Percentiles rank a stretch among this genome's conserved stretches.
phyloP scores from a whole-genome alignment of 2,329 filamentous ascomycete genomes.

The Tolypocladium tropicale region DNA sequence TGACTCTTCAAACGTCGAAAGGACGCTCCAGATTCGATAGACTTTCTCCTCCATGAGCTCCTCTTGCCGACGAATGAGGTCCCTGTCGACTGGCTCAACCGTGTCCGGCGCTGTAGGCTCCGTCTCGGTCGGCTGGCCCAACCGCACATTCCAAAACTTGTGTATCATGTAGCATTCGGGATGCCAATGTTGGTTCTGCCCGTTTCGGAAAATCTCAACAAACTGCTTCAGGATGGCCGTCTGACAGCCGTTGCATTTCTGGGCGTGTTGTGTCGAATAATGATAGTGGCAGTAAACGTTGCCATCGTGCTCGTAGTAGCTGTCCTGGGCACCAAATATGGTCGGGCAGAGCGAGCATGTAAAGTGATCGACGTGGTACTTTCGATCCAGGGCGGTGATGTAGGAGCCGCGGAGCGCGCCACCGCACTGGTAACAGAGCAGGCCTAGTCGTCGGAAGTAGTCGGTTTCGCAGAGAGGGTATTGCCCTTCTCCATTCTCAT shows the following conservation, averaged over 20 bases:
- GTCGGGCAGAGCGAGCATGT: slow-evolving; percentile 95
- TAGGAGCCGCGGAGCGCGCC: slow-evolving; percentile 92
- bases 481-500: slow-evolving; percentile 73
- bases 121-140: slow-evolving; percentile 52
- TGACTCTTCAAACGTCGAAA: slow-evolving; percentile 95
- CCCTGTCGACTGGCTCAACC: slow-evolving; percentile 53
- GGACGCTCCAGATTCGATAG: slow-evolving; percentile 93
- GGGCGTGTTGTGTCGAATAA: slow-evolving; percentile 94
- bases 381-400: slow-evolving; percentile 93
- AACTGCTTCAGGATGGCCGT: slow-evolving; percentile 98
- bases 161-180: slow-evolving; percentile 99
- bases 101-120: slow-evolving; percentile 29
- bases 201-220: slow-evolving; percentile 96
- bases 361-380: slow-evolving; percentile 99
- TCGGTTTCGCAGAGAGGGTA: slow-evolving; percentile 97
- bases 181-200: slow-evolving; percentile 98
- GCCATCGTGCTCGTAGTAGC: slow-evolving; percentile 96
- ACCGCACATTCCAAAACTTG: slow-evolving; percentile 97
- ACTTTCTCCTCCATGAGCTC: slow-evolving; percentile 97
- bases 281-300: slow-evolving; percentile 98
- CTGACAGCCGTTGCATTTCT: slow-evolving; percentile 92
- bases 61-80: slow-evolving; percentile 71
- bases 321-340: slow-evolving; percentile 96
- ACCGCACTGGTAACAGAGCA: slow-evolving; percentile 86
- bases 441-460: slow-evolving; percentile 85